These are phyloP conservation scores for Hibiscus mutabilis DNA, from an alignment of 345 rosid species.

Conservation along the genomic window DNA sequence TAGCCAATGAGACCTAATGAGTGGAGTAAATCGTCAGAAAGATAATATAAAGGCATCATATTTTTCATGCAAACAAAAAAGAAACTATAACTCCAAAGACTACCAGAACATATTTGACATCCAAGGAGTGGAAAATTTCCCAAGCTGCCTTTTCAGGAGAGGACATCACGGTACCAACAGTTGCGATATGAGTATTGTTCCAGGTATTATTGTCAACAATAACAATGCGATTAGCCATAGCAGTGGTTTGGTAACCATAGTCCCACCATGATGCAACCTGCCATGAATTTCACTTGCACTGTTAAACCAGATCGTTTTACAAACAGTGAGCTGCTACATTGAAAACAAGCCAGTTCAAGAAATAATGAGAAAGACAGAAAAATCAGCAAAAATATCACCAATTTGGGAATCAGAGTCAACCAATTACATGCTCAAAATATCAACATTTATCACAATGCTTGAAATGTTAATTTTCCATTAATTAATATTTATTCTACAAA, in stretches of 20 bases:
- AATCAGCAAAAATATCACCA: background rate
- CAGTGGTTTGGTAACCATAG: constrained; percentile 98
- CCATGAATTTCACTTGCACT: constrained; percentile 12
- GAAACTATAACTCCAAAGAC: constrained; percentile 86
- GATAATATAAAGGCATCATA: background rate
- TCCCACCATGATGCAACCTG: constrained; percentile 99
- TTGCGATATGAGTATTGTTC: constrained; percentile 99
- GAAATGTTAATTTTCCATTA: background rate
- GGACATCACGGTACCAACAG: constrained; percentile 99
- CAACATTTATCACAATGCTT: background rate
- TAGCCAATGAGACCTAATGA: constrained; percentile 88
- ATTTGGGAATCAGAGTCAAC: background rate
- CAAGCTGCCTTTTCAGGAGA: constrained; percentile 99
- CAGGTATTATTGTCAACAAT: constrained; percentile 98
- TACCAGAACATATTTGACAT: constrained; percentile 94
- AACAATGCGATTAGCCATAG: constrained; percentile 98
- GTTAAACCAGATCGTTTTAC: background rate
- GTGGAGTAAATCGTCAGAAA: constrained; percentile 27
- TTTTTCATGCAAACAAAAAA: constrained; percentile 10
- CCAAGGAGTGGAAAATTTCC: constrained; percentile 96
- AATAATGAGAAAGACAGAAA: background rate
- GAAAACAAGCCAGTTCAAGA: background rate
- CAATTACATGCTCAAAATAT: background rate
- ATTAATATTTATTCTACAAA: background rate
- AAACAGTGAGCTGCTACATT: background rate